Conservation (phyloP, 768 basidiomycete species). For the Panus rudis region DNA sequence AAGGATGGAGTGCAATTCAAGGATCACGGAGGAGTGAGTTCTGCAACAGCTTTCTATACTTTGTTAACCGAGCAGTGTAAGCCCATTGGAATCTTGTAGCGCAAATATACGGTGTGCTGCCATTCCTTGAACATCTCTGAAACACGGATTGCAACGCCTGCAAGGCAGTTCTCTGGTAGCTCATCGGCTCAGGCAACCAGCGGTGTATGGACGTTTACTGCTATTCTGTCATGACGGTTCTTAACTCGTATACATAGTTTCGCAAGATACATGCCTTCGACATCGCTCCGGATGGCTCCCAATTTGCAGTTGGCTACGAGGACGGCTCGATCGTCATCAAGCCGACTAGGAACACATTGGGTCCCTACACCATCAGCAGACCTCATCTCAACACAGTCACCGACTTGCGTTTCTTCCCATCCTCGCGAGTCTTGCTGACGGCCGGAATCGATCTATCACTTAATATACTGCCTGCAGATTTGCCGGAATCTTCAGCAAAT, state of each 20-base stretch:
- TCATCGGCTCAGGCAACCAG: slow-evolving; percentile 36
- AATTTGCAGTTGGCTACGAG: slow-evolving; percentile 53
- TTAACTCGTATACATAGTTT: slow-evolving; percentile 25
- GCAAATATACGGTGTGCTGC: slow-evolving; percentile 2
- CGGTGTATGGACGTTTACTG: slow-evolving; percentile 13
- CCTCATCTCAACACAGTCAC: slow-evolving; percentile 50
- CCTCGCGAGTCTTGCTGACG: slow-evolving; percentile 63
- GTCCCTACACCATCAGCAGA: slow-evolving; percentile 24
- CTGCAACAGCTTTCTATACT: not conserved
- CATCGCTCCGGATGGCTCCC: slow-evolving; percentile 49
- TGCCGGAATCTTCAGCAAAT: slow-evolving; percentile 19
- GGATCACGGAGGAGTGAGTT: slow-evolving; percentile 27
- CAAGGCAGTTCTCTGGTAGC: slow-evolving; percentile 42
- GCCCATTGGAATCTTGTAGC: slow-evolving; percentile 1
- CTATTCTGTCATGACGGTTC: not conserved
- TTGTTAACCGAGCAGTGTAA: slow-evolving; percentile 4
- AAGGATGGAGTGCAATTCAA: slow-evolving; percentile 45
- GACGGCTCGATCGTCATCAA: slow-evolving; percentile 53
- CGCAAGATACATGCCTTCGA: slow-evolving; percentile 60
- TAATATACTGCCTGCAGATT: slow-evolving; percentile 56
- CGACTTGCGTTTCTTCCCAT: slow-evolving; percentile 60
- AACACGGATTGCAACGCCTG: slow-evolving; percentile 43
- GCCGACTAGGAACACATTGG: slow-evolving; percentile 24
- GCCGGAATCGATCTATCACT: slow-evolving; percentile 63
- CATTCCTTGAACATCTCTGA: slow-evolving; percentile 38